Evolutionary conservation across 306 rosid genomes (phyloP).

Genomic region (Malus asiatica): DNA sequence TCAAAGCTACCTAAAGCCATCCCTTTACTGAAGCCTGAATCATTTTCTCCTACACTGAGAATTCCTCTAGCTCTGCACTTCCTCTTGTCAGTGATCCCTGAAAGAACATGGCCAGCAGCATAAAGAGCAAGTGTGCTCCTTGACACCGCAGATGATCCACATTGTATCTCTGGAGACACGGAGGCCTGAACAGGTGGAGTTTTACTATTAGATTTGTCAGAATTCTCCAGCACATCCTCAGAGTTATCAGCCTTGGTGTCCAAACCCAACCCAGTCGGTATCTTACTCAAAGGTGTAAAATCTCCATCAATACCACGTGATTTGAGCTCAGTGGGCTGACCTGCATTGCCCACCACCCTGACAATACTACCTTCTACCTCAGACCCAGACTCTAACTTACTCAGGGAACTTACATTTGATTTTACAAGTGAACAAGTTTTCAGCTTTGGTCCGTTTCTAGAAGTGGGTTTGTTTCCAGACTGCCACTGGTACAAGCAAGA

Average conservation of each 20-base stretch:
- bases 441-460: slow-evolving; percentile 27
- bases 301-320: slow-evolving; percentile 21
- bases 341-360: slow-evolving; percentile 19
- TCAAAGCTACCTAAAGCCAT: slow-evolving; percentile 30
- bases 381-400: slow-evolving; percentile 22
- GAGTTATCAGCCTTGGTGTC: slow-evolving; percentile 19
- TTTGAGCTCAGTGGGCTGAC: slow-evolving; percentile 20
- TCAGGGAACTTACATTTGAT: slow-evolving; percentile 9
- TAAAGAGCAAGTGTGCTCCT: slow-evolving; percentile 55
- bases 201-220: slow-evolving; percentile 23
- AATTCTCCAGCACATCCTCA: slow-evolving; percentile 24
- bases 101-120: slow-evolving; percentile 73
- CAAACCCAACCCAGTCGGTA: slow-evolving; percentile 16
- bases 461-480: slow-evolving; percentile 41
- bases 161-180: slow-evolving; percentile 76
- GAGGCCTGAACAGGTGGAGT: slow-evolving; percentile 75
- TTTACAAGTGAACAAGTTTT: slow-evolving; percentile 28
- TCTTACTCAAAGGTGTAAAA: slow-evolving; percentile 44
- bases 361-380: slow-evolving; percentile 21
- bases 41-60: slow-evolving; percentile 50
- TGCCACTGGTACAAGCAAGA: slow-evolving; percentile 59
- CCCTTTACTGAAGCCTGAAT: slow-evolving; percentile 28
- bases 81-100: slow-evolving; percentile 76
- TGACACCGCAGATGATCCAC: slow-evolving; percentile 44
- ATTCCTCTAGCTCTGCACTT: slow-evolving; percentile 83